Base-by-base conservation (phyloP, 192 early-diverging fungal genomes). In the Phlyctochytrium planicorne region DNA sequence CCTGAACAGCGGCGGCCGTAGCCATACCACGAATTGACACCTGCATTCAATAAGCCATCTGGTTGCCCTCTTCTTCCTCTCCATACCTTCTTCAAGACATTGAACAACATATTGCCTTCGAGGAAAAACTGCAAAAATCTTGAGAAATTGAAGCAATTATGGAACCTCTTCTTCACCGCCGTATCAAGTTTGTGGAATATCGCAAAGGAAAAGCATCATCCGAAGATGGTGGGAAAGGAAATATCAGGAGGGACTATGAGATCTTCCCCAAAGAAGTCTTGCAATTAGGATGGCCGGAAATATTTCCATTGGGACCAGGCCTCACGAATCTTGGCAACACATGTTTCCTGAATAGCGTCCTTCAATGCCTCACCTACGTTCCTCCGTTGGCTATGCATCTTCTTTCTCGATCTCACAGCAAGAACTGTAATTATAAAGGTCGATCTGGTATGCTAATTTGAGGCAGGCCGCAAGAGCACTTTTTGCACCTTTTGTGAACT, bases 241-340 rank as follows among this genome's bases (percentile, higher is more conserved):
- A 20, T 20, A 20, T 20, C 40, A 47, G 6, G 40, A 20, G 20
- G 40, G 40, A 20, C 20, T 47, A 6, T 20, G 40, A 6, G 40
- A 47, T 47, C 40, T 47, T 68, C 24, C 33, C 33, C 17, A 40
- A 68, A 40, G 67, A 61, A 29, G n/a, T 12, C 17, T 31, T 68
- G 59, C 33, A 25, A 17, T 37, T 70, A n/a, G 10, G 35, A 17
- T 70, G 68, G 68, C 60, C 61, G 2, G 62, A 70, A 57, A 36
- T 57, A 27, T 33, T 66, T 56, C 52, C 70, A 30, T 36, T 56
- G 3, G 72, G 66, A 37, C 79, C 85, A 12, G 91, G 91, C 14
- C 76, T 93, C 47, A 70, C 67, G 31, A 93, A 93, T 68, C 68
- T 93, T n/a, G 91, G 91, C 12, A 93, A 93, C 62, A 93, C 91